Conservation (phyloP, 164 flowering plant species). For the Echeveria elegans region DNA sequence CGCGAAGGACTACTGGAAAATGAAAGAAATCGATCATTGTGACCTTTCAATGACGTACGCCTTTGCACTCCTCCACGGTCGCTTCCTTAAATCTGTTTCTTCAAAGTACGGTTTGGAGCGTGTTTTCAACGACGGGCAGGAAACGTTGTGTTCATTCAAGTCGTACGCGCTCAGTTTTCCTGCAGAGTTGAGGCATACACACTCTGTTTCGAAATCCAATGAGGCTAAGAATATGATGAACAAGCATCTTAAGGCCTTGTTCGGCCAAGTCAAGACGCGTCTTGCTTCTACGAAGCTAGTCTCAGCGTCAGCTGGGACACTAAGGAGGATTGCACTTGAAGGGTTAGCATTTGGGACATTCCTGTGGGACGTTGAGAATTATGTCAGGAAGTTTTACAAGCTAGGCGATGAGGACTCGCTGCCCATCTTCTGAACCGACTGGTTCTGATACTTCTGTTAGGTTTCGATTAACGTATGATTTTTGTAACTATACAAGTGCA, state of each 20-base stretch:
- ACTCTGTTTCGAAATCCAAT: not conserved
- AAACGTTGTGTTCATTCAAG: not conserved
- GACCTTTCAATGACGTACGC: not conserved
- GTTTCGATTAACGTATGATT: not conserved
- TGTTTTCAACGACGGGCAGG: not conserved
- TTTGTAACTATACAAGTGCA: not conserved
- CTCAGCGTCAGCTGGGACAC: not conserved
- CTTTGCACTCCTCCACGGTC: not conserved
- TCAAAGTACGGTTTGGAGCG: not conserved
- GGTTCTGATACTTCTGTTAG: not conserved
- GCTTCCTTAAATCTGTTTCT: not conserved
- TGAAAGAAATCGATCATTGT: not conserved
- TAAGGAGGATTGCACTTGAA: not conserved
- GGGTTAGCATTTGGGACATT: not conserved
- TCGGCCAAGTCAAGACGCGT: not conserved
- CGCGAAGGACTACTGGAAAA: not conserved
- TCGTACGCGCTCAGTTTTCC: not conserved
- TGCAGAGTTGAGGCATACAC: not conserved
- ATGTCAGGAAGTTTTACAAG: not conserved
- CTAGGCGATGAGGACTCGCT: not conserved
- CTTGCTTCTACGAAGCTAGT: not conserved
- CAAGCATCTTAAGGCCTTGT: constrained; percentile 1
- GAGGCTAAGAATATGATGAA: not conserved
- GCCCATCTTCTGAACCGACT: not conserved
- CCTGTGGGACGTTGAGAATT: not conserved